Conservation (phyloP, 2,329 filamentous ascomycete genomes). For the Microsporum ferrugineum region DNA sequence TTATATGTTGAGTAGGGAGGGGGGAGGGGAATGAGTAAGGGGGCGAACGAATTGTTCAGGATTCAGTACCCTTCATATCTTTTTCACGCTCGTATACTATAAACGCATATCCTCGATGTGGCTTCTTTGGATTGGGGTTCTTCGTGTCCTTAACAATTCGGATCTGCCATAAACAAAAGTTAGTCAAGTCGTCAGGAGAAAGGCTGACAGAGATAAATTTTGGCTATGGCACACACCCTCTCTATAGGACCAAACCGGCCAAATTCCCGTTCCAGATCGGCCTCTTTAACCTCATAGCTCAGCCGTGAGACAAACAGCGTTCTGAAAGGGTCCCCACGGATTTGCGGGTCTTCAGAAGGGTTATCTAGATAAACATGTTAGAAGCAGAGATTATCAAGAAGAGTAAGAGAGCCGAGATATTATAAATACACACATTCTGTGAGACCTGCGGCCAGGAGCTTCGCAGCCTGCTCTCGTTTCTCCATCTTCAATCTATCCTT, state of each 20-base stretch:
- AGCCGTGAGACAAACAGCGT: slow-evolving; percentile 86
- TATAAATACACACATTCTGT: slow-evolving; percentile 43
- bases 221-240: slow-evolving; percentile 47
- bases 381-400: not conserved
- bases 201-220: not conserved
- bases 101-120: slow-evolving; percentile 86
- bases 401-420: not conserved
- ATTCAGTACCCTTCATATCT: slow-evolving; percentile 86
- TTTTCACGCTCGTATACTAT: slow-evolving; percentile 94
- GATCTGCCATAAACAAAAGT: slow-evolving; percentile 47
- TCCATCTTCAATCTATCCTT: slow-evolving; percentile 75
- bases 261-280: slow-evolving; percentile 88
- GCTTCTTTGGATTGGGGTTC: slow-evolving; percentile 66
- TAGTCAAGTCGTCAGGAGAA: slow-evolving; percentile 6
- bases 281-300: slow-evolving; percentile 76
- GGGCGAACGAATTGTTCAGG: slow-evolving; percentile 26
- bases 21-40: slow-evolving; percentile 18
- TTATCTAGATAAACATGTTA: slow-evolving; percentile 47
- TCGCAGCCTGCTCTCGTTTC: slow-evolving; percentile 58
- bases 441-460: slow-evolving; percentile 52
- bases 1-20: slow-evolving; percentile 8
- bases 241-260: slow-evolving; percentile 89
- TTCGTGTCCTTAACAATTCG: slow-evolving; percentile 74
- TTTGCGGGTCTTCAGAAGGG: slow-evolving; percentile 72
- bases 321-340: slow-evolving; percentile 87